Evolutionary conservation across 306 rosid species (phyloP).

Genomic region (Biancaea sappan): DNA sequence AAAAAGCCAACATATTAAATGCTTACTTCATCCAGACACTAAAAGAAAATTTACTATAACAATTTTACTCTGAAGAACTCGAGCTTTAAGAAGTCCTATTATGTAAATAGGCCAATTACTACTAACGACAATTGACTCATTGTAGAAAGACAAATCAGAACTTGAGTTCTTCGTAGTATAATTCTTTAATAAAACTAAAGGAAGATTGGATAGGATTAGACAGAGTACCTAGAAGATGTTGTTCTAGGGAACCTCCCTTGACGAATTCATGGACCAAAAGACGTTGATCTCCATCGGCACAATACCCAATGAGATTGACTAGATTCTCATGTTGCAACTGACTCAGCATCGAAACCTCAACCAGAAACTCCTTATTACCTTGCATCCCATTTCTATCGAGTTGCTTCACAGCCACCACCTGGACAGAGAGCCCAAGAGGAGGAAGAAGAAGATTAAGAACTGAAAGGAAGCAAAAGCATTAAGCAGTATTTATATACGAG

Average conservation of each 20-base stretch:
- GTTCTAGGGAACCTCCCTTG: conserved; percentile 63
- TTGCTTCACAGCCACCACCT: conserved; percentile 97
- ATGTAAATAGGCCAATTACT: no score
- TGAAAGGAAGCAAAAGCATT: not conserved
- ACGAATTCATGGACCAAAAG: conserved; percentile 82
- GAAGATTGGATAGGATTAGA: not conserved
- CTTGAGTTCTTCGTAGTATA: no score
- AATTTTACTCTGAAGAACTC: no score
- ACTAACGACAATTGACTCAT: no score
- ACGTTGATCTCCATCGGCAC: conserved; percentile 97
- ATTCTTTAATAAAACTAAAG: not conserved
- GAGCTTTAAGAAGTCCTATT: no score
- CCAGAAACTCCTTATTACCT: conserved; percentile 75
- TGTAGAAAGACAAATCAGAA: no score
- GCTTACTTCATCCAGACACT: no score
- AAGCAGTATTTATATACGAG: not conserved
- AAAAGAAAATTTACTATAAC: no score
- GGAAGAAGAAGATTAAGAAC: not conserved
- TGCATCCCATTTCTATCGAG: conserved; percentile 80
- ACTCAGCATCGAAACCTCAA: conserved; percentile 67
- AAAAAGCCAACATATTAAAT: no score
- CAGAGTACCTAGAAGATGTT: conserved; percentile 63
- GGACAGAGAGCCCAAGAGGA: not conserved
- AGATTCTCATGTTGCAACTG: conserved; percentile 73
- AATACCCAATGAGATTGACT: conserved; percentile 76